These are phyloP conservation scores for Penicillium sp. DNA, from an alignment of 2,329 filamentous ascomycete genomes.

Conservation along the genomic window DNA sequence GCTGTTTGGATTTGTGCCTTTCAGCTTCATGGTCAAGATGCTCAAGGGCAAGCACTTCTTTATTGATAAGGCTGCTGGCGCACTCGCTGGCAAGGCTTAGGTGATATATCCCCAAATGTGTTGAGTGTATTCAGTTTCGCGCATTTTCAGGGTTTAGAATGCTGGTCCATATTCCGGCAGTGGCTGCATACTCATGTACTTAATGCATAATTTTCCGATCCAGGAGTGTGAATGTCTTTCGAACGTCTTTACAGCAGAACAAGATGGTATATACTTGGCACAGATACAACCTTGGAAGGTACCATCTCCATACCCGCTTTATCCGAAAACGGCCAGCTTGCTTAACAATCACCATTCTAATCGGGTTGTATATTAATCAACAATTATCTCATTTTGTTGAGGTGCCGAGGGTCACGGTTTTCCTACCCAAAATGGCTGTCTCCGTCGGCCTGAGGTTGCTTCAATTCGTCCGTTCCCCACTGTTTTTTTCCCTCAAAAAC, in stretches of 20 bases:
- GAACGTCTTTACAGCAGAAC: neutral
- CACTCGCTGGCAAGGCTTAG: slow-evolving; percentile 16
- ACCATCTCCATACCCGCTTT: neutral
- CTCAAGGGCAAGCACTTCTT: slow-evolving; percentile 47
- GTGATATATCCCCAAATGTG: neutral
- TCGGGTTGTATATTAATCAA: neutral
- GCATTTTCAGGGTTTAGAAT: neutral
- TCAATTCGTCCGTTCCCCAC: slow-evolving; percentile 24
- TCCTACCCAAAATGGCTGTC: slow-evolving; percentile 25
- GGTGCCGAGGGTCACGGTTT: slow-evolving; percentile 19
- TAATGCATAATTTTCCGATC: slow-evolving; percentile 4
- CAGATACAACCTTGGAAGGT: neutral
- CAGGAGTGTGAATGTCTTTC: neutral
- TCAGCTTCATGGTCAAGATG: slow-evolving; percentile 41
- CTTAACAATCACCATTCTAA: slow-evolving; percentile 20
- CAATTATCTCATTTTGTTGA: neutral
- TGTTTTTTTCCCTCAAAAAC: neutral
- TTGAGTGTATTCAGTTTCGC: neutral
- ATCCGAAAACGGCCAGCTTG: slow-evolving; percentile 12
- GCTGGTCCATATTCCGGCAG: neutral
- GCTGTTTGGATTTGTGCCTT: slow-evolving; percentile 37
- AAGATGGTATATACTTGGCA: neutral
- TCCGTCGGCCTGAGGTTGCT: slow-evolving; percentile 19
- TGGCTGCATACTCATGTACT: slow-evolving; percentile 1
- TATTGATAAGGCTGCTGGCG: slow-evolving; percentile 22